phyloP scores from a whole-genome alignment of 441 rosid species.

The Adansonia grandidieri region DNA sequence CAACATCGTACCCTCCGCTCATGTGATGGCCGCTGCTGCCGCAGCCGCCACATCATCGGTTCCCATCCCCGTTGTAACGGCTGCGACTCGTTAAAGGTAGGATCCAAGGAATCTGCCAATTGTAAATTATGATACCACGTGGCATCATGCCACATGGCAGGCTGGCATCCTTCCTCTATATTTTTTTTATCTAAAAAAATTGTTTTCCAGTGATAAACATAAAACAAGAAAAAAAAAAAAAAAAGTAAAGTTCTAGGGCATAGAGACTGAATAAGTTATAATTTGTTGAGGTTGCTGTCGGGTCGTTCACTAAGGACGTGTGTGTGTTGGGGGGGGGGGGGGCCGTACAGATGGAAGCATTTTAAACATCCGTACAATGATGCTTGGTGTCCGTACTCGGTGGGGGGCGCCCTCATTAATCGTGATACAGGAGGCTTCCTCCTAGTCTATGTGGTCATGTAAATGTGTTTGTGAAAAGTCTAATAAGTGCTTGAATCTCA shows the following conservation, averaged over 20 bases:
- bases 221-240: background rate
- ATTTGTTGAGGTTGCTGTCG: slow-evolving; percentile 7
- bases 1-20: slow-evolving; percentile 35
- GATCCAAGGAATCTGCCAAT: slow-evolving; percentile 6
- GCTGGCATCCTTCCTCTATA: background rate
- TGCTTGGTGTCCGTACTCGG: too few species aligned
- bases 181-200: background rate
- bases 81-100: slow-evolving; percentile 44
- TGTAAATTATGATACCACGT: slow-evolving; percentile 28
- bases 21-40: background rate
- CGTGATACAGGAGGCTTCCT: background rate
- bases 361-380: slow-evolving; percentile 24
- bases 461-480: slow-evolving; percentile 6
- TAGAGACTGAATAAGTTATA: background rate
- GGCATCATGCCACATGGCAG: slow-evolving; percentile 10
- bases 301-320: slow-evolving; percentile 14
- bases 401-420: slow-evolving; percentile 29
- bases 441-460: slow-evolving; percentile 19
- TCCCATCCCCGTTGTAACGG: slow-evolving; percentile 51
- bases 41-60: slow-evolving; percentile 27
- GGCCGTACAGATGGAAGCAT: slow-evolving; percentile 36
- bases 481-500: slow-evolving; percentile 15
- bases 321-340: background rate
- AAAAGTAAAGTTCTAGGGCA: background rate
- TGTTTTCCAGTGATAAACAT: background rate